Conservation (phyloP, 1,139 yeast genomes). For the Zygosaccharomyces pseudobailii region DNA sequence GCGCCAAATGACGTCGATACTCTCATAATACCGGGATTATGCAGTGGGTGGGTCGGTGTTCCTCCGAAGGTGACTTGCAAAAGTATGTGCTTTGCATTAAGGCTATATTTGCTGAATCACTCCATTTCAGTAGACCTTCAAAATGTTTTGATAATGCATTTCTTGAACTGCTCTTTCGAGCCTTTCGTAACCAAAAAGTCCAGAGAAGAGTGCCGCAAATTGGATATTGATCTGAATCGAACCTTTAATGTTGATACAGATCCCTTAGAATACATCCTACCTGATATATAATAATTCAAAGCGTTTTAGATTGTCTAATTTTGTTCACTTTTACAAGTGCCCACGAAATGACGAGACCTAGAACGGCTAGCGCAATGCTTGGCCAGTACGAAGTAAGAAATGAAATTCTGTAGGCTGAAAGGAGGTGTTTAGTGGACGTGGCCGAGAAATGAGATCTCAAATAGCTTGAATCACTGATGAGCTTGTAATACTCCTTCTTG, state of each 20-base stretch:
- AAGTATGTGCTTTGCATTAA: constrained; percentile 31
- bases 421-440: constrained; percentile 17
- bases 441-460: constrained; percentile 35
- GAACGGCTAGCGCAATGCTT: constrained; percentile 19
- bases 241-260: constrained; percentile 18
- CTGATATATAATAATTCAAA: constrained; percentile 4
- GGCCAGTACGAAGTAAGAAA: constrained; percentile 30
- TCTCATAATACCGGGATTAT: constrained; percentile 46
- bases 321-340: constrained; percentile 10
- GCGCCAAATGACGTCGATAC: constrained; percentile 28
- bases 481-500: constrained; percentile 22
- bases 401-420: constrained; percentile 27
- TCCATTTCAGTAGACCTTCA: constrained; percentile 21
- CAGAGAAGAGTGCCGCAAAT: constrained; percentile 18
- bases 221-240: constrained; percentile 18
- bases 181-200: constrained; percentile 22
- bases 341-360: constrained; percentile 20
- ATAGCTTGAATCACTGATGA: constrained; percentile 35
- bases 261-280: constrained; percentile 17
- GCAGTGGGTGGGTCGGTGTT: constrained; percentile 48
- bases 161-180: constrained; percentile 22
- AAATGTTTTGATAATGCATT: constrained; percentile 28
- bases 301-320: not conserved
- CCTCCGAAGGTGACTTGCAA: constrained; percentile 35
- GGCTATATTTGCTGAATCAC: constrained; percentile 18